A percentile compares a stretch with the other conserved stretches of the same genome.
phyloP scores from a whole-genome alignment of 805 yeast genomes.

The Sporopachydermia quercuum region DNA sequence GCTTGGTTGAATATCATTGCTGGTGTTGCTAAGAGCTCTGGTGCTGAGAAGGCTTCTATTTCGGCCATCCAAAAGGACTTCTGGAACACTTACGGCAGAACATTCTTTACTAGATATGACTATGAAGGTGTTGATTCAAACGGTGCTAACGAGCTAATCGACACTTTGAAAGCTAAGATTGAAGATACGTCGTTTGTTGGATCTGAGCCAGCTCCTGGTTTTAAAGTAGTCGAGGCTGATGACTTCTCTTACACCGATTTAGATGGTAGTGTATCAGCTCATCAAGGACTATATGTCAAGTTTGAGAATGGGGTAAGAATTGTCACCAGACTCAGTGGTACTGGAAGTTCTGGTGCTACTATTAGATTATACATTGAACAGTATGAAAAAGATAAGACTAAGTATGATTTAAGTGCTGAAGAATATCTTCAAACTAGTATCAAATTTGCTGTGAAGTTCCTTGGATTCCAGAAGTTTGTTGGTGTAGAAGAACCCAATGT shows the following conservation, averaged over 20 bases:
- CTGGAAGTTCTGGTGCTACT: slow-evolving; percentile 97
- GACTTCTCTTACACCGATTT: slow-evolving; percentile 88
- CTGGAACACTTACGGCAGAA: slow-evolving; percentile 89
- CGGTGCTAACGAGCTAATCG: slow-evolving; percentile 59
- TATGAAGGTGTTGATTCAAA: slow-evolving; percentile 70
- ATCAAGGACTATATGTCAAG: slow-evolving; percentile 83
- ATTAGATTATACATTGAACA: slow-evolving; percentile 84
- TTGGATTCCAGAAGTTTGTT: slow-evolving; percentile 56
- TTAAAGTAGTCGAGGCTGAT: slow-evolving; percentile 57
- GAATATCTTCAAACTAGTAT: slow-evolving; percentile 55
- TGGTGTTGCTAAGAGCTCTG: slow-evolving; percentile 43
- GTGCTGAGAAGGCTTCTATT: slow-evolving; percentile 55
- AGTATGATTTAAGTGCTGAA: slow-evolving; percentile 39
- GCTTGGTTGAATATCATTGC: slow-evolving; percentile 97
- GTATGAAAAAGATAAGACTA: slow-evolving; percentile 45
- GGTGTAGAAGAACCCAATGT: slow-evolving; percentile 86
- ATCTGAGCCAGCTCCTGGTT: slow-evolving; percentile 31
- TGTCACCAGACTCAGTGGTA: slow-evolving; percentile 85
- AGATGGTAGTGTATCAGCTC: slow-evolving; percentile 76
- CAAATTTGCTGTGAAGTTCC: slow-evolving; percentile 44
- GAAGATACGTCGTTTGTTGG: slow-evolving; percentile 34
- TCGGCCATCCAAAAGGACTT: slow-evolving; percentile 68
- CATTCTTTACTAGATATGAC: slow-evolving; percentile 94
- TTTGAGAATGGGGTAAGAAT: slow-evolving; percentile 71
- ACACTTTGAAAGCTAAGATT: slow-evolving; percentile 25